Conservation (phyloP, 78 protist genomes). For the Capsaspora owczarzaki region DNA sequence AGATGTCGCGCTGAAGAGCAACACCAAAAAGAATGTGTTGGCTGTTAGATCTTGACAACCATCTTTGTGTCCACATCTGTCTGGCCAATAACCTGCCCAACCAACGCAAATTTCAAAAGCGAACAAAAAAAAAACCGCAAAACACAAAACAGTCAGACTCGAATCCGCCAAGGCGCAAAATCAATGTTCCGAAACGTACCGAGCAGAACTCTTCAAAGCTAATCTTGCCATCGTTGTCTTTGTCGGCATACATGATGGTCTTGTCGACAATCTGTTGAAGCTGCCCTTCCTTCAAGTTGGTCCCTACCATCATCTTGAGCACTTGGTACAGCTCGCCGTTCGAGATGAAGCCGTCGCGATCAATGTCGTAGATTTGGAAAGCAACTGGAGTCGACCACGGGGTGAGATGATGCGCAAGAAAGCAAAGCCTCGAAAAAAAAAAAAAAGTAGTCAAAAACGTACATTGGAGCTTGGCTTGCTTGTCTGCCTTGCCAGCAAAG, state of each 20-base stretch:
- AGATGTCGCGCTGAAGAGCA: too few relatives aligned
- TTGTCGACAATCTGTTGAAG: slow-evolving; percentile 93
- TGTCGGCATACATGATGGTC: slow-evolving; percentile 81
- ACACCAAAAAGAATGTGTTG: too few relatives aligned
- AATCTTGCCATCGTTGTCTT: slow-evolving; percentile 53
- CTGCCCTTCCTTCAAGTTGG: slow-evolving; percentile 78
- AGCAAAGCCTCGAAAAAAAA: background rate
- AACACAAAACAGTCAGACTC: background rate
- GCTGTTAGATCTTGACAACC: background rate
- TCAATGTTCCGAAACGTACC: too few relatives aligned
- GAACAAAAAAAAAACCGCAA: background rate
- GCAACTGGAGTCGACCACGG: too few relatives aligned
- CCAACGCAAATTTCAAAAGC: background rate
- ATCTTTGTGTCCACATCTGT: background rate
- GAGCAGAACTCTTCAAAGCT: slow-evolving; percentile 50
- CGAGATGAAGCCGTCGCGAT: slow-evolving; percentile 81
- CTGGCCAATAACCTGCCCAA: background rate
- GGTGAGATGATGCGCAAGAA: background rate
- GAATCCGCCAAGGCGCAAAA: background rate
- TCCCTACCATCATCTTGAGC: slow-evolving; percentile 92
- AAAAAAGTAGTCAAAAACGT: background rate
- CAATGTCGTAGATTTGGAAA: slow-evolving; percentile 84
- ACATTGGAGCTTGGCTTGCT: slow-evolving; percentile 71
- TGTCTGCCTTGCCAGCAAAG: slow-evolving; percentile 52
- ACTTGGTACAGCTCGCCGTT: slow-evolving; percentile 76